Percentiles rank a stretch among this genome's conserved stretches.
Evolutionary conservation across 345 rosid species (phyloP).

Genomic region (Eucalyptus curtisii): DNA sequence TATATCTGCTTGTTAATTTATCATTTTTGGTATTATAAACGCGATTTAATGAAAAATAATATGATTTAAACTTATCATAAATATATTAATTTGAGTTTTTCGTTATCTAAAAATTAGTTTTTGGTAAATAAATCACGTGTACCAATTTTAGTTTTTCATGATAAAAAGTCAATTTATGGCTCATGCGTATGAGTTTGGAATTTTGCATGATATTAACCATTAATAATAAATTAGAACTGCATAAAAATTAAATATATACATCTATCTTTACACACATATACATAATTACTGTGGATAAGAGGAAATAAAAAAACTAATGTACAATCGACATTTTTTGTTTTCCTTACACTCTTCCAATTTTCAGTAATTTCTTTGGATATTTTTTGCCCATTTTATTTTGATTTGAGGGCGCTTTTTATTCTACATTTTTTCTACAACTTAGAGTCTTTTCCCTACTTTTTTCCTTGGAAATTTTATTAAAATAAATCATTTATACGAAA

Average conservation of each 20-base stretch:
- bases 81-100: fast-evolving
- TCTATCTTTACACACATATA: neutral
- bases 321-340: neutral
- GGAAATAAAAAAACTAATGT: too few species aligned
- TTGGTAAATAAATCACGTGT: too few species aligned
- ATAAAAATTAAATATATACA: neutral
- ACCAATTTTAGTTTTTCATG: too few species aligned
- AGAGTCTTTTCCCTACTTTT: neutral
- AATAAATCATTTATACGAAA: neutral
- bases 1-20: too few species aligned
- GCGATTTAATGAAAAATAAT: too few species aligned
- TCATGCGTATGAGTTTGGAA: fast-evolving
- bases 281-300: neutral
- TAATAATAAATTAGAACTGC: neutral
- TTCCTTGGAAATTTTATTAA: neutral
- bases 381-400: neutral
- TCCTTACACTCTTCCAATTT: neutral
- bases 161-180: too few species aligned
- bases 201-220: neutral
- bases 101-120: too few species aligned
- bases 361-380: neutral
- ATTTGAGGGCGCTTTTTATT: neutral
- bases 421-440: neutral
- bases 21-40: too few species aligned
- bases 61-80: fast-evolving